These are phyloP conservation scores for Ottelia alismoides DNA, from an alignment of 106 monocot species.

Conservation along the genomic window DNA sequence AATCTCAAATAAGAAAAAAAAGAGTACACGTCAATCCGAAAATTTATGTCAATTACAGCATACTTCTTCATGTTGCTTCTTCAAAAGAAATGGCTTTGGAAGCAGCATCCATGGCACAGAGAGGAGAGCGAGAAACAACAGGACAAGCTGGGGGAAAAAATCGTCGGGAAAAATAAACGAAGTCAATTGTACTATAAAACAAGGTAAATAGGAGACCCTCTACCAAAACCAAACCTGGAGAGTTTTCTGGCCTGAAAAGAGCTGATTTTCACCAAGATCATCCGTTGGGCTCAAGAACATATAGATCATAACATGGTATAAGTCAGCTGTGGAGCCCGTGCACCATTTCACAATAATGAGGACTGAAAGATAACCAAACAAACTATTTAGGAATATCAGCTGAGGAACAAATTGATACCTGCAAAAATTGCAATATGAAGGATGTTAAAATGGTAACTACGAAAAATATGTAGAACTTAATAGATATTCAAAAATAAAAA, in stretches of 20 bases:
- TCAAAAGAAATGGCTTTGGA: constrained; percentile 14
- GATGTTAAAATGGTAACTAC: too few species aligned
- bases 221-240: constrained; percentile 38
- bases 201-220: constrained; percentile 35
- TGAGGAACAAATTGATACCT: constrained; percentile 94
- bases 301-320: constrained; percentile 97
- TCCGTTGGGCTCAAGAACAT: constrained; percentile 97
- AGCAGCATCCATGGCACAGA: constrained; percentile 37
- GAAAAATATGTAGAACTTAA: too few species aligned
- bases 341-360: constrained; percentile 96
- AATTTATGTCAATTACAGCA: constrained; percentile 40
- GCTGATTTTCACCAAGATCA: constrained; percentile 89
- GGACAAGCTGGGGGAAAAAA: constrained; percentile 41
- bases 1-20: not conserved
- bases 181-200: constrained; percentile 14
- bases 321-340: constrained; percentile 81
- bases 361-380: constrained; percentile 87
- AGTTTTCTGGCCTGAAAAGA: constrained; percentile 73
- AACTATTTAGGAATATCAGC: constrained; percentile 85
- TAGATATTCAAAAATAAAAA: too few species aligned
- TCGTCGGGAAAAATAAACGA: too few species aligned
- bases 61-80: constrained; percentile 12
- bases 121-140: constrained; percentile 64
- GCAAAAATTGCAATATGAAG: too few species aligned
- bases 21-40: constrained; percentile 11